Base-by-base conservation (phyloP, 2,329 filamentous ascomycete genomes). In the Colletotrichum higginsianum region DNA sequence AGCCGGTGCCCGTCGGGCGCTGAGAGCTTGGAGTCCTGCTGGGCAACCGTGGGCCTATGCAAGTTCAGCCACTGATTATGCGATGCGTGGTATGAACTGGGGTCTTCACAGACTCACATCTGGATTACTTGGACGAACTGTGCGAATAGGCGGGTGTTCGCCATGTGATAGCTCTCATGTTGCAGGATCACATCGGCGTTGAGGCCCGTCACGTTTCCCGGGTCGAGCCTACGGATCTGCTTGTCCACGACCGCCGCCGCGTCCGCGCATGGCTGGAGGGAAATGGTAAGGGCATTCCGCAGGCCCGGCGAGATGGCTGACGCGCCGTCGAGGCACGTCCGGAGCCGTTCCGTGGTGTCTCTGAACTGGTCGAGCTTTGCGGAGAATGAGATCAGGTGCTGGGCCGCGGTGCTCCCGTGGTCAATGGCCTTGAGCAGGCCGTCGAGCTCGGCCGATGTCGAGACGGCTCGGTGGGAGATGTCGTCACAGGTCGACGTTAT, bases 171-270 rank as follows among this genome's bases (percentile, higher is more conserved):
- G 38, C 77, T 71, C 38, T 74, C 72, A 12, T 80, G 77, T 18
- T 74, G 75, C 9, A 61, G 40, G 35, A 82, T 44, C 71, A 78
- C 78, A 11, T 75, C 74, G 30, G 72, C 67, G 64, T 81, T 77
- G 26, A 80, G 16, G 15, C 70, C 61, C 1, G 60, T 57, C 30
- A 78, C 67, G 23, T 75, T 79, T 23, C 76, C 74, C 0, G 75
- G 66, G 42, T 78, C 76, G 61, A 83, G 67, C 4, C 80, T 76
- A 76, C 79, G 77, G 0, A 80, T 62, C 75, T 83, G 81, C 72
- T 82, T 82, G 50, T 78, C 78, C 47, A 82, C 58, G 18, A 75
- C 75, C 1, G 78, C 80, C 23, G 75, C 73, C 4, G 76, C 73
- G 4, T 68, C 74, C 69, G 81, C 79, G 57, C 81, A 82, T 6